Percentiles rank a stretch among this genome's conserved stretches.
Conservation (phyloP, 2,329 filamentous ascomycete species). For the Beauveria sp. region DNA sequence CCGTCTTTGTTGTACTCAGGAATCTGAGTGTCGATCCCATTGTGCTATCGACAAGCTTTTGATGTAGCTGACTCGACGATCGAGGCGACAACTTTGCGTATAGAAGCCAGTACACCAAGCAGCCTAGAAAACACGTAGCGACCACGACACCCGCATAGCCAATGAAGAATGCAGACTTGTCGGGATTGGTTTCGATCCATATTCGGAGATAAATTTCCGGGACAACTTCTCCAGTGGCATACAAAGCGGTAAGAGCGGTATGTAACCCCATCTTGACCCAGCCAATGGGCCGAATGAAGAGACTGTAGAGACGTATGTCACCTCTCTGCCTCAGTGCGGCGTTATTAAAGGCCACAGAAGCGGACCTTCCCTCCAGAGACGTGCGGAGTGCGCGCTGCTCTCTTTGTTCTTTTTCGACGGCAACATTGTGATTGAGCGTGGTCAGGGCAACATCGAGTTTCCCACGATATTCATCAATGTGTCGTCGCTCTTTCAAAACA, state of each 20-base stretch:
- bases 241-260: neutral
- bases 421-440: neutral
- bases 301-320: neutral
- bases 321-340: neutral
- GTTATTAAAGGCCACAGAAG: neutral
- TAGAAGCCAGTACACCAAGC: neutral
- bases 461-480: neutral
- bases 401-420: neutral
- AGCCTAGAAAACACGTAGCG: neutral
- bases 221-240: neutral
- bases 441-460: neutral
- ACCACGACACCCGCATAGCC: neutral
- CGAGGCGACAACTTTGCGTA: neutral
- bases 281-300: neutral
- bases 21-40: neutral
- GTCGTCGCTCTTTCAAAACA: neutral
- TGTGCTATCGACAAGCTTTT: neutral
- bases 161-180: neutral
- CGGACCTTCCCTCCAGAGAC: neutral
- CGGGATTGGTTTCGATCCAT: neutral
- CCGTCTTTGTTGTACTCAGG: neutral
- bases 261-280: neutral
- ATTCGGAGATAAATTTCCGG: neutral
- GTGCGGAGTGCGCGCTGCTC: neutral
- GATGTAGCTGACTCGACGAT: neutral